A percentile compares a stretch with the other conserved stretches of the same genome.
These are phyloP conservation scores for Strigomonas culicis DNA, from an alignment of 208 protist species.

Conservation along the genomic window DNA sequence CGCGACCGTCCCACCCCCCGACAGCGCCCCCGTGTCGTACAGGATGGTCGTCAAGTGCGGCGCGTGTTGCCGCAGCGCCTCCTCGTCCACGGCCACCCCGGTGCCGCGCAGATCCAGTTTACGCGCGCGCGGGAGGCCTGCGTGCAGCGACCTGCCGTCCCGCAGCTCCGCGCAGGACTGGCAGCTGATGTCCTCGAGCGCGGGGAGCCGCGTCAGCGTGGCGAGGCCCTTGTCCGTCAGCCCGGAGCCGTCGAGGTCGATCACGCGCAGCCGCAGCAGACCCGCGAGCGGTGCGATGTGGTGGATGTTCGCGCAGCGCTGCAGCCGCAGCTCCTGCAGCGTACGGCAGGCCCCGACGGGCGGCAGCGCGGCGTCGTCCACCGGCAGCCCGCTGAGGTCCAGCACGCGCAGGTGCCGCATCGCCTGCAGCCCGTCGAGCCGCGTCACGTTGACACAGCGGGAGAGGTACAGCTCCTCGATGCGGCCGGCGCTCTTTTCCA, in stretches of 20 bases:
- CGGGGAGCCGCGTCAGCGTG: constrained; percentile 11
- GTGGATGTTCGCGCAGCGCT: constrained; percentile 18
- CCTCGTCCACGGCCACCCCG: neutral
- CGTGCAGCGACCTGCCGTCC: neutral
- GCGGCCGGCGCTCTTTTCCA: constrained; percentile 11
- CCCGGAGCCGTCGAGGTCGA: constrained; percentile 25
- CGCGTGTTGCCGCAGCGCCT: neutral
- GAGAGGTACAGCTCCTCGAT: constrained; percentile 24
- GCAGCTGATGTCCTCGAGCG: constrained; percentile 24
- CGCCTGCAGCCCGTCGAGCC: constrained; percentile 11
- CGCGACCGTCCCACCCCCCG: too few species aligned
- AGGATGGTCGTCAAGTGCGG: neutral
- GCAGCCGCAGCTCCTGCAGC: constrained; percentile 23
- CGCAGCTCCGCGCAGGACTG: neutral
- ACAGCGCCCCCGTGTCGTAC: neutral
- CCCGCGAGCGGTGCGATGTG: constrained; percentile 19
- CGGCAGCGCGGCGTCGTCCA: constrained; percentile 19
- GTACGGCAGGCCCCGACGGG: constrained; percentile 14
- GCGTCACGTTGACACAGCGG: constrained; percentile 20
- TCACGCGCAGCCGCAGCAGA: constrained; percentile 22
- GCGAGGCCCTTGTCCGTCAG: constrained; percentile 16
- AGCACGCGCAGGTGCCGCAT: constrained; percentile 25
- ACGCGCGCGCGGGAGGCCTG: neutral
- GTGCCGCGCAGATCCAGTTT: neutral
- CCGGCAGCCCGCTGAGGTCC: constrained; percentile 18